Evolutionary conservation across 2,329 filamentous ascomycete species (phyloP).

Genomic region (Trichoderma brevicompactum): DNA sequence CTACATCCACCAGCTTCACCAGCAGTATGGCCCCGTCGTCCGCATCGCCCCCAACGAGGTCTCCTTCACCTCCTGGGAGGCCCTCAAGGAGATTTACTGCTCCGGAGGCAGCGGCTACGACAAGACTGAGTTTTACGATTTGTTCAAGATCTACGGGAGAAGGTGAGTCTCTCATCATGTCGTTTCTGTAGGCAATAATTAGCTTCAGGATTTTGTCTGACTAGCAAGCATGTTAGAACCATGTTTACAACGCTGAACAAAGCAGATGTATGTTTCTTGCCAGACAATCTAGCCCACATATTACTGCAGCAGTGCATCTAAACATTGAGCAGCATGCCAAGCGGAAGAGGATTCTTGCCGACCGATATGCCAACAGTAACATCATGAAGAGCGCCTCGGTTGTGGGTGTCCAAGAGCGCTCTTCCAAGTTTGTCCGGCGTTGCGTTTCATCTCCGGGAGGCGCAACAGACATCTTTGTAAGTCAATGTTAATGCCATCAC

Average conservation of each 20-base stretch:
- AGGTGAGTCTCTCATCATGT: conserved; percentile 46
- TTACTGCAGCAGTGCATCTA: conserved; percentile 7
- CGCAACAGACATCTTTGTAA: conserved; percentile 65
- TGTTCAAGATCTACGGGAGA: conserved; percentile 62
- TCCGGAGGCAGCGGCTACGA: conserved; percentile 66
- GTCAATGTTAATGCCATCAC: conserved; percentile 27
- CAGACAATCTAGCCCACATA: too few relatives aligned
- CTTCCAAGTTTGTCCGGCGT: conserved; percentile 57
- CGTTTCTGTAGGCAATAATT: not conserved
- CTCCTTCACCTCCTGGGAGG: conserved; percentile 59
- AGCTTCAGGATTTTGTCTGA: not conserved
- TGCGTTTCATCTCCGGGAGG: conserved; percentile 51
- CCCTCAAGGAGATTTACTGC: conserved; percentile 66
- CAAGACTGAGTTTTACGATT: conserved; percentile 66
- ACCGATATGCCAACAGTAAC: conserved; percentile 71
- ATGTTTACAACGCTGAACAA: conserved; percentile 65
- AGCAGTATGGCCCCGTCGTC: conserved; percentile 60
- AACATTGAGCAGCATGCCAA: conserved; percentile 57
- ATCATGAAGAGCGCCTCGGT: conserved; percentile 61
- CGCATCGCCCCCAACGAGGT: conserved; percentile 63
- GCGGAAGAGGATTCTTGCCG: conserved; percentile 65
- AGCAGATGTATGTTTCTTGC: conserved; percentile 49
- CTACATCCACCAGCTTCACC: conserved; percentile 61
- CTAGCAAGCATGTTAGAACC: conserved; percentile 45
- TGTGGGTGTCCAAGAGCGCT: conserved; percentile 61